Conservation (phyloP, 768 basidiomycete genomes). For the Boletus patriciae region DNA sequence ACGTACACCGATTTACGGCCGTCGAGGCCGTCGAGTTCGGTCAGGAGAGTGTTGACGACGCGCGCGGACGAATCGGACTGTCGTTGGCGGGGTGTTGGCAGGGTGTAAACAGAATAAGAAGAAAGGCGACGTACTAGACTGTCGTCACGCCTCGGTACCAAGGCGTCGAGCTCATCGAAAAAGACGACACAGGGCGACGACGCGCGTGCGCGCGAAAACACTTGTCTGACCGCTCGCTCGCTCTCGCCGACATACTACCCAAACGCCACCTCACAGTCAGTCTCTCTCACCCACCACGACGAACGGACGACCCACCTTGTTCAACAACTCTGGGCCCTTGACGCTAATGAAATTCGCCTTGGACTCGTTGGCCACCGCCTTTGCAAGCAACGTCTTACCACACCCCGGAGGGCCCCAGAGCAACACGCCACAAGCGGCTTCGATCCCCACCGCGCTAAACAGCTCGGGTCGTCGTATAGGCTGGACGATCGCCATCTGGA, state of each 20-base stretch:
- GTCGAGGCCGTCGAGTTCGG: constrained; percentile 92
- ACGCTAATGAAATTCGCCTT: constrained; percentile 97
- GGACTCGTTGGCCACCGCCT: constrained; percentile 96
- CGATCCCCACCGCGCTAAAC: constrained; percentile 86
- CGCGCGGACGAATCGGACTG: constrained; percentile 89
- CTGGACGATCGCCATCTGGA: constrained; percentile 97
- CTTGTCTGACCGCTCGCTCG: constrained; percentile 90
- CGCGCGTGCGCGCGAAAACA: constrained; percentile 90
- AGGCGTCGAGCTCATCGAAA: constrained; percentile 92
- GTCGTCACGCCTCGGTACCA: constrained; percentile 89
- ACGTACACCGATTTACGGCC: constrained; percentile 86
- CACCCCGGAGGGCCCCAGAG: constrained; percentile 99
- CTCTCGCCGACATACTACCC: constrained; percentile 94
- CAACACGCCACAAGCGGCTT: constrained; percentile 88
- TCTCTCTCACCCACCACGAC: neutral
- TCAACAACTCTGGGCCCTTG: constrained; percentile 94
- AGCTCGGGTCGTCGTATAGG: constrained; percentile 89
- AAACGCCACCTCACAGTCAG: neutral
- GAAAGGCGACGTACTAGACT: constrained; percentile 57
- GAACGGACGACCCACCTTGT: constrained; percentile 64
- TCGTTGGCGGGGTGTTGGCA: neutral
- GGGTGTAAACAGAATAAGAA: neutral
- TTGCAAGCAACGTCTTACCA: constrained; percentile 96
- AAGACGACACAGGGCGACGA: constrained; percentile 95
- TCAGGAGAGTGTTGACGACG: constrained; percentile 88